phyloP scores from a whole-genome alignment of 768 basidiomycete genomes.

The Mrakia gelida region DNA sequence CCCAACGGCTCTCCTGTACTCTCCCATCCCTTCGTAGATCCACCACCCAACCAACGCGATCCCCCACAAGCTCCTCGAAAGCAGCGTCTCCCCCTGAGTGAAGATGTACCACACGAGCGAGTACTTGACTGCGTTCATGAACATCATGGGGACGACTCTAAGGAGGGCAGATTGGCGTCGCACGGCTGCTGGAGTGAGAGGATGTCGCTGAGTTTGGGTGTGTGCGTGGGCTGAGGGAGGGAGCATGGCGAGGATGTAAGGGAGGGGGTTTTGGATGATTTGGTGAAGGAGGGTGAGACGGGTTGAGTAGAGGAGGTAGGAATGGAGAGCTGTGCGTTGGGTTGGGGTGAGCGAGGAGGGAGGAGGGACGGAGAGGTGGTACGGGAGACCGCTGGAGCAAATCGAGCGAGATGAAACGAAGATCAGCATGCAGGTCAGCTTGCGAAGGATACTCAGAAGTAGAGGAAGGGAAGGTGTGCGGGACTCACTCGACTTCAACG shows the following conservation, averaged over 20 bases:
- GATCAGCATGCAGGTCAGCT: not conserved
- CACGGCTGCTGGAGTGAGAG: not conserved
- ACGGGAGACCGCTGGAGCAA: conserved; percentile 6
- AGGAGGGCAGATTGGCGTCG: not conserved
- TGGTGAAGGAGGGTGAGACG: conserved; percentile 18
- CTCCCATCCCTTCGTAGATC: conserved; percentile 16
- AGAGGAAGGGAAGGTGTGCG: not conserved
- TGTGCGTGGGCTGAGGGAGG: not conserved
- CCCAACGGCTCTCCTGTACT: not conserved
- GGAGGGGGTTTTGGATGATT: conserved; percentile 2
- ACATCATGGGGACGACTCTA: not conserved
- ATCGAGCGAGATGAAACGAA: not conserved
- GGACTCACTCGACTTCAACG: conserved; percentile 28
- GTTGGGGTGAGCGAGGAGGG: not conserved
- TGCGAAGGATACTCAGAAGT: no score
- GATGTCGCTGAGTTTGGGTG: not conserved
- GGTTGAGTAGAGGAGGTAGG: conserved; percentile 27
- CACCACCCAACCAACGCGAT: conserved; percentile 14
- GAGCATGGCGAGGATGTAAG: not conserved
- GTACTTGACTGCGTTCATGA: conserved; percentile 27
- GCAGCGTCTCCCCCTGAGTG: conserved; percentile 8
- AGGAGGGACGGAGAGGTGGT: conserved; percentile 20
- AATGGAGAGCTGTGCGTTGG: conserved; percentile 12
- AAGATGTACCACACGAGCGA: conserved; percentile 28
- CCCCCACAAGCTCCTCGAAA: conserved; percentile 9